Base-by-base conservation (phyloP, 2,329 filamentous ascomycete species). In the Epicoccum nigrum region DNA sequence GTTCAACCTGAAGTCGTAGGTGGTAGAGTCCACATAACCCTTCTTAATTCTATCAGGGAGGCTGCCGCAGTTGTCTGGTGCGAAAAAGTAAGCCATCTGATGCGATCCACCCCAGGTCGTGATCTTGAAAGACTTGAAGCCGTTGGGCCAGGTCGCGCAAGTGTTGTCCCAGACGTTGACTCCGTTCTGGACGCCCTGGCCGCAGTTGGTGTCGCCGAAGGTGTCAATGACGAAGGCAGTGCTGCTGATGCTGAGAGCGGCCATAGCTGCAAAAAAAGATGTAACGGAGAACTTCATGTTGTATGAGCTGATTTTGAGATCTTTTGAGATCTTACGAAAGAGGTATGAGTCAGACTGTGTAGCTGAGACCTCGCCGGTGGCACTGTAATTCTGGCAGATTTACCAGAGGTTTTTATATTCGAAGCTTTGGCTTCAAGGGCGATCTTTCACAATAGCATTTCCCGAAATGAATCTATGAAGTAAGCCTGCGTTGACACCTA, bases 111-210 rank as follows among this genome's bases (percentile, higher is more conserved):
- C 51, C 45, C 45, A 50, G 16, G 30, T 31, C 7, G 12, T 45
- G 45, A 49, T 45, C n/a, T 32, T 41, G 40, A 49, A 54, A 2
- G 45, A 49, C 30, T 35, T 42, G 51, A 49, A 50, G 16, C 40
- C 45, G 6, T 41, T 21, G 16, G 45, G 45, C 51, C 51, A 54
- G 25, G 51, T 54, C 12, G 51, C 51, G 33, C 51, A 54, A n/a
- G 51, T 54, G 40, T 45, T 45, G 45, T 54, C 51, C 51, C 51
- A 54, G 21, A 30, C 37, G 20, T 54, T 54, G 45, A 54, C 51
- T n/a, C n/a, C n/a, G 23, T 17, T 41, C 23, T 49, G 39, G 17
- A 37, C 35, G 34, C 19, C 6, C 17, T 23, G 13, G 34, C 13
- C 19, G 34, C 51, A 54, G 39, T 27, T 40, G 19, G 17, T 21